A percentile compares a stretch with the other conserved stretches of the same genome.
Conservation (phyloP, 148 eudicot species). For the Fagopyrum tataricum region DNA sequence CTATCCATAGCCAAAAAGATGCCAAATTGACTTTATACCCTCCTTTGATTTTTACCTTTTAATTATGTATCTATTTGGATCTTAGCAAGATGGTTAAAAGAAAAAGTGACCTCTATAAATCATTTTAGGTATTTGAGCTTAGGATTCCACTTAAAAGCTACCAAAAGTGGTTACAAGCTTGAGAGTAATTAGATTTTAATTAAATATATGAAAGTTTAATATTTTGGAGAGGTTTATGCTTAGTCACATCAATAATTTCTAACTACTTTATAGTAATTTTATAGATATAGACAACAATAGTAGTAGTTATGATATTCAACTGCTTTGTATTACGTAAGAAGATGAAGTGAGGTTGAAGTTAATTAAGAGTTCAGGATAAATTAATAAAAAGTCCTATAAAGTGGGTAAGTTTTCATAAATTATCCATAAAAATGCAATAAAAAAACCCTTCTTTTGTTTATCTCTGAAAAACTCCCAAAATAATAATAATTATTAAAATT, state of each 20-base stretch:
- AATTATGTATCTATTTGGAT: background rate
- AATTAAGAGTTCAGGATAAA: background rate
- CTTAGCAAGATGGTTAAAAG: background rate
- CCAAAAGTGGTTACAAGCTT: background rate
- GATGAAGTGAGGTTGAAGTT: background rate
- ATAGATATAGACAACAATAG: background rate
- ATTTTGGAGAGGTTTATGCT: background rate
- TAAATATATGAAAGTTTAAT: background rate
- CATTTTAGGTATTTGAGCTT: conserved; percentile 15
- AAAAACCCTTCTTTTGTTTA: too few species aligned
- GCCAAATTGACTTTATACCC: conserved; percentile 2
- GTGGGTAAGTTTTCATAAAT: too few species aligned
- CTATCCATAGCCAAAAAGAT: background rate
- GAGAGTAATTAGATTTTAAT: background rate
- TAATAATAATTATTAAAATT: too few species aligned
- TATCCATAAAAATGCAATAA: too few species aligned
- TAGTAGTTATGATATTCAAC: background rate
- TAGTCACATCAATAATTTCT: background rate
- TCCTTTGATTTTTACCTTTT: conserved; percentile 1
- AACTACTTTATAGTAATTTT: background rate
- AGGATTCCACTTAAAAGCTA: conserved; percentile 9
- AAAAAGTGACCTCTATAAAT: background rate
- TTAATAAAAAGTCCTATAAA: too few species aligned
- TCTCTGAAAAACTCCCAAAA: too few species aligned
- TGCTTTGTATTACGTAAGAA: background rate